Evolutionary conservation across 306 rosid species (phyloP).

Genomic region (Cicer cuneatum): DNA sequence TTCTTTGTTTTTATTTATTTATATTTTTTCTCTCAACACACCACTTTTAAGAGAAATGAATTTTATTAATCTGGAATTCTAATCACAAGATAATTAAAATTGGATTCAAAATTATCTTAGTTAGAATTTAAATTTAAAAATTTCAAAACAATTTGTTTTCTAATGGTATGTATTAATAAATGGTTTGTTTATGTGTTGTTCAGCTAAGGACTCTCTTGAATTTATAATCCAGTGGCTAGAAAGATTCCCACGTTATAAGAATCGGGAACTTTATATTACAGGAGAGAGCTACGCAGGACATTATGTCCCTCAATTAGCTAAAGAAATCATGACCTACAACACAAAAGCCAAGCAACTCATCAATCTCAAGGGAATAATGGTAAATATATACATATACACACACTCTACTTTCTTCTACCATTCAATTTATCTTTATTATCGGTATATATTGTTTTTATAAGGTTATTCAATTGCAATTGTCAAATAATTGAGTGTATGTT

Average conservation of each 20-base stretch:
- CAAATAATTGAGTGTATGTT: no score
- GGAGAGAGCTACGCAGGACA: slow-evolving; percentile 99
- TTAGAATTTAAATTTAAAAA: no score
- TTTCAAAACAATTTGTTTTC: not conserved
- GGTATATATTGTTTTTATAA: no score
- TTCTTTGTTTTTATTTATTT: no score
- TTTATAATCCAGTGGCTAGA: slow-evolving; percentile 82
- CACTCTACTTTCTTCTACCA: not conserved
- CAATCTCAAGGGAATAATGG: slow-evolving; percentile 88
- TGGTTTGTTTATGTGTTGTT: slow-evolving; percentile 22
- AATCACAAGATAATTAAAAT: no score
- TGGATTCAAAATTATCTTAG: no score
- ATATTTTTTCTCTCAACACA: no score
- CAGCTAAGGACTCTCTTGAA: slow-evolving; percentile 83
- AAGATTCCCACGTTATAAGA: slow-evolving; percentile 81
- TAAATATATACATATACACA: slow-evolving; percentile 32
- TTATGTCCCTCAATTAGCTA: slow-evolving; percentile 93
- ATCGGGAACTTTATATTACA: slow-evolving; percentile 69
- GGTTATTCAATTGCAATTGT: no score
- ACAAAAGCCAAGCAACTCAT: slow-evolving; percentile 60
- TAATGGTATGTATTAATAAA: not conserved
- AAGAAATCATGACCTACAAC: slow-evolving; percentile 66
- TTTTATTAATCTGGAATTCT: no score
- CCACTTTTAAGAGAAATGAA: no score
- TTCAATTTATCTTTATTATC: not conserved